Evolutionary conservation across 2,329 filamentous ascomycete genomes (phyloP), one percentile per base, ranked within the genome.

Genomic region (Lomentospora prolificans): DNA sequence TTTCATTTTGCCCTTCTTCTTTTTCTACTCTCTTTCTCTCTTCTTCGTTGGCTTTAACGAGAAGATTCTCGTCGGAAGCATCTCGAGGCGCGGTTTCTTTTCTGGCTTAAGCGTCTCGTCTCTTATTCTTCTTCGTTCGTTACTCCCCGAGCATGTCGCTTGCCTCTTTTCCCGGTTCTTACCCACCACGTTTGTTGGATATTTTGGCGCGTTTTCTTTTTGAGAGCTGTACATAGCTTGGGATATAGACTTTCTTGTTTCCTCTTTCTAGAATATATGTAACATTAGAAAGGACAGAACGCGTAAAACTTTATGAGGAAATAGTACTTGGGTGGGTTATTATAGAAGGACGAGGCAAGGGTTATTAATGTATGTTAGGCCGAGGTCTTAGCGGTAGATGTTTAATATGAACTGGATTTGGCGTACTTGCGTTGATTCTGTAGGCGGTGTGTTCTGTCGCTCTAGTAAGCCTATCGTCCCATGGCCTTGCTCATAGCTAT

Each of bases 121-220:
- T 44, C 36, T 50, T 53, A 36, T 50, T 54, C 30, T 24, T 44
- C 48, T 53, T 39, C 52, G 3, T 48, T 57, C 28, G 17, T 41
- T 54, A 46, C 3, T 22, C 14, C 36, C 27, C 24, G 6, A 17
- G 22, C 33, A 39, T 19, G 12, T 12, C 24, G 28, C 27, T 48
- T 50, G 22, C 22, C 28, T 50, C 17, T 53, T 53, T n/a, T 53
- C 19, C 52, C 41, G n/a, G n/a, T n/a, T 51, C 17, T 36, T 31
- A 22, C 36, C 22, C 19, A 36, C n/a, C 6, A 14, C 36, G 9
- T 39, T 39, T 50, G 14, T 39, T 8, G 19, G n/a, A n/a, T n/a
- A n/a, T 24, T 10, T 17, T 41, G 6, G 28, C 36, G 39, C 12
- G 9, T 27, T 31, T 33, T 44, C 24, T 19, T 17, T 41, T 19